These are phyloP conservation scores for Boletus barrowsii DNA, from an alignment of 768 basidiomycete species.

Conservation along the genomic window DNA sequence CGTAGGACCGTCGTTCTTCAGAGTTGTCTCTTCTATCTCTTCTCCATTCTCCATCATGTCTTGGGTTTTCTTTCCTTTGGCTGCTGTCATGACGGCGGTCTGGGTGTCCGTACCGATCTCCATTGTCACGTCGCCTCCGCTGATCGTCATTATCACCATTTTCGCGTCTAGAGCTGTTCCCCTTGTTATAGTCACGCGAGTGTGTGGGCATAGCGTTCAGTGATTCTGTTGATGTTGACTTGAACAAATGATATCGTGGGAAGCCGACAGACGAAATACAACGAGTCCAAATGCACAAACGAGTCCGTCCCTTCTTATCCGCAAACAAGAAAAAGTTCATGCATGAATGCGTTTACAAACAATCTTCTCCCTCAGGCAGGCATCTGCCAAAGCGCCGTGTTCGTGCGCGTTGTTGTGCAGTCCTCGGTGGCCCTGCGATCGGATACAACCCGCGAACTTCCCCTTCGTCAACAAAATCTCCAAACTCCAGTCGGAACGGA, in stretches of 20 bases:
- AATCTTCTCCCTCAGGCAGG: constrained; percentile 4
- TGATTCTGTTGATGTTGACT: neutral
- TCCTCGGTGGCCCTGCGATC: constrained; percentile 3
- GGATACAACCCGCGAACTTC: constrained; percentile 8
- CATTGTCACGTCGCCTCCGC: constrained; percentile 7
- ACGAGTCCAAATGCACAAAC: neutral
- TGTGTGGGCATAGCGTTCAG: constrained; percentile 13
- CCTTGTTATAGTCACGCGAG: constrained; percentile 15
- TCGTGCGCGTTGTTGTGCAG: constrained; percentile 1
- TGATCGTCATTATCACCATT: constrained; percentile 8
- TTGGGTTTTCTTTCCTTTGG: constrained; percentile 13
- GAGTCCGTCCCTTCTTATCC: neutral
- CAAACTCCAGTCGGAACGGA: constrained; percentile 20
- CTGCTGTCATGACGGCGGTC: constrained; percentile 16
- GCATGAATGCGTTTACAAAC: constrained; percentile 3
- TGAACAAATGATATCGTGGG: constrained; percentile 13
- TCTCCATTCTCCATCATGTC: constrained; percentile 23
- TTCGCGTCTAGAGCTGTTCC: constrained; percentile 10
- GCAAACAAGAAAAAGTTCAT: neutral
- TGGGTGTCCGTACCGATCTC: constrained; percentile 6
- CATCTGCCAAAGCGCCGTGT: constrained; percentile 17
- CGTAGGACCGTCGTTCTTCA: constrained; percentile 17
- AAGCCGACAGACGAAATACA: constrained; percentile 1
- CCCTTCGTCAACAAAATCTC: neutral
- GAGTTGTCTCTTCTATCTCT: constrained; percentile 15